phyloP scores from a whole-genome alignment of 2,329 filamentous ascomycete species.

The Cladosporium sp. region DNA sequence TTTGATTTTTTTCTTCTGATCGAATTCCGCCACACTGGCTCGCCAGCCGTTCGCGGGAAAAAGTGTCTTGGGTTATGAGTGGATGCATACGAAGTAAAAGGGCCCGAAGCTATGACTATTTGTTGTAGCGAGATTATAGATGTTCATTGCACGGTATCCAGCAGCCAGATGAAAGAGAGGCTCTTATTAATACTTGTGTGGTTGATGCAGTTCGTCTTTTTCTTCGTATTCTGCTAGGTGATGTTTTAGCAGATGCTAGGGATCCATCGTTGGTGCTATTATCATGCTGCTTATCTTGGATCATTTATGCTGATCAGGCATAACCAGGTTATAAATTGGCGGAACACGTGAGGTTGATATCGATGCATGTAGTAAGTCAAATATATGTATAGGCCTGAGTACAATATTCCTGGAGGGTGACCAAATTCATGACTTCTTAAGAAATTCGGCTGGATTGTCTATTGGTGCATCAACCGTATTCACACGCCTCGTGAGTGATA shows the following conservation, averaged over 20 bases:
- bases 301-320: too few relatives aligned
- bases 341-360: too few relatives aligned
- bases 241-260: too few relatives aligned
- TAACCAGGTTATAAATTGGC: too few relatives aligned
- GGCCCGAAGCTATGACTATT: not conserved
- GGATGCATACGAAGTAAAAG: conserved; percentile 9
- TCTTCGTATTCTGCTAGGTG: too few relatives aligned
- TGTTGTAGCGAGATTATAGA: conserved; percentile 19
- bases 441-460: not conserved
- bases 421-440: not conserved
- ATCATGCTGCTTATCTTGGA: too few relatives aligned
- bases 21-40: not conserved
- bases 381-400: too few relatives aligned
- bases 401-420: too few relatives aligned
- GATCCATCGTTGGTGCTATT: too few relatives aligned
- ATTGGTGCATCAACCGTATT: not conserved
- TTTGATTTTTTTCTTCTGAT: not conserved
- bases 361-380: too few relatives aligned
- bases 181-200: not conserved
- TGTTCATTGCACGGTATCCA: conserved; percentile 14
- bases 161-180: conserved; percentile 3
- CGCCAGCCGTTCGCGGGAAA: conserved; percentile 4
- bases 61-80: conserved; percentile 10
- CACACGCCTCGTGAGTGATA: too few relatives aligned
- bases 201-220: not conserved